A percentile compares a stretch with the other conserved stretches of the same genome.
Conservation (phyloP, 2,329 filamentous ascomycete genomes). For the Remersonia thermophila region DNA sequence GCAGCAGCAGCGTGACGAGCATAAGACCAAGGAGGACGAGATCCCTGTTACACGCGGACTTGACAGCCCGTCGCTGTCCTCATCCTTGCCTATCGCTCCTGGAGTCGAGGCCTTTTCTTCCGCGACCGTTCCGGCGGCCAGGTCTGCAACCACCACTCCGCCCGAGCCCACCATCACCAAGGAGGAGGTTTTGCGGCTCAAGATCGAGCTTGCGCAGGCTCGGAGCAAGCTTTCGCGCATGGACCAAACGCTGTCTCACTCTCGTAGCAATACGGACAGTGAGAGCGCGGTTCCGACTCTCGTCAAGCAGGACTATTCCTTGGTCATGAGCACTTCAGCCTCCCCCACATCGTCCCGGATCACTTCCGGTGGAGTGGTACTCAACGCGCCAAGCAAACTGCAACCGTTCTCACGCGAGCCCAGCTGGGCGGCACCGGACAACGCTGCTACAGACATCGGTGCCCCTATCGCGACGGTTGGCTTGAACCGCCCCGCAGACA, state of each 20-base stretch:
- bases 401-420: slow-evolving; percentile 30
- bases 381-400: slow-evolving; percentile 25
- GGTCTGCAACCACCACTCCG: slow-evolving; percentile 38
- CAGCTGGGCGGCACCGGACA: slow-evolving; percentile 42
- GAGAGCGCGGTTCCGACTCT: slow-evolving; percentile 39
- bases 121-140: slow-evolving; percentile 35
- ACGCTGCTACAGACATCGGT: slow-evolving; percentile 43
- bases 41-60: slow-evolving; percentile 23
- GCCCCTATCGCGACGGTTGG: slow-evolving; percentile 39
- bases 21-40: slow-evolving; percentile 31
- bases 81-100: slow-evolving; percentile 50
- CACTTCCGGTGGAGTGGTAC: slow-evolving; percentile 8
- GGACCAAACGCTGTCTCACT: slow-evolving; percentile 58
- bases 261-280: slow-evolving; percentile 45
- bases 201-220: slow-evolving; percentile 58
- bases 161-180: slow-evolving; percentile 29
- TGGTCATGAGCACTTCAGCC: slow-evolving; percentile 9
- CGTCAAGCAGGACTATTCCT: slow-evolving; percentile 24
- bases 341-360: slow-evolving; percentile 4
- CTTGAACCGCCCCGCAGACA: slow-evolving; percentile 41
- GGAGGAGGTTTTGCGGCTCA: slow-evolving; percentile 55
- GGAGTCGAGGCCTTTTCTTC: slow-evolving; percentile 40
- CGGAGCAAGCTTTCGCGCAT: slow-evolving; percentile 59
- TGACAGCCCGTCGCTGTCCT: slow-evolving; percentile 41
- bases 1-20: no score